Evolutionary conservation across 2,329 filamentous ascomycete genomes (phyloP), one percentile per base, ranked within the genome.

Genomic region (Golovinomyces cichoracearum): DNA sequence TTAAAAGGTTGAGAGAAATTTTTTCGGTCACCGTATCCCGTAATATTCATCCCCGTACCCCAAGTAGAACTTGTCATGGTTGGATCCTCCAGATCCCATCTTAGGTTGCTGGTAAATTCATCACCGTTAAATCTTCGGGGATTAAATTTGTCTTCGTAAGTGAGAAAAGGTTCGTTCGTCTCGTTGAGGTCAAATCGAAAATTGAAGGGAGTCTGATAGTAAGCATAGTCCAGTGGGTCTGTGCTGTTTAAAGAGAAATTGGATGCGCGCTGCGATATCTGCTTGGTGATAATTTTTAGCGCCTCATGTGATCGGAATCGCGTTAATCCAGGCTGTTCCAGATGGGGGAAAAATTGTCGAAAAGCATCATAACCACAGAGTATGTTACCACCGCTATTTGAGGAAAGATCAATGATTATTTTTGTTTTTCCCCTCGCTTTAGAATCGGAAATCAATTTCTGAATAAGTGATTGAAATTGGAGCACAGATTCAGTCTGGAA

Each of bases 361-460:
- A 76, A 76, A 0, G 69, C 54, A 46, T 70, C 66, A 47, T 66
- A 68, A 1, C 66, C 69, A 2, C 64, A 62, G 13, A 63, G 53
- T 12, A 73, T 56, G 40, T 60, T 58, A 1, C 78, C 77, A 29
- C 77, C 78, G 0, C 64, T 65, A 53, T 82, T 83, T 2, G 63
- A 66, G 23, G 52, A 67, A 6, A 81, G 56, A 51, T 82, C 78
- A 49, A 82, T 70, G 31, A 81, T 65, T 2, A 82, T 63, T 57
- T 72, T 75, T 1, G 64, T 71, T 57, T 74, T 75, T 1, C 66
- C 65, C 0, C 63, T 62, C 2, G 58, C 53, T 48, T 65, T 65
- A 13, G 66, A 66, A 37, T 63, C 60, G 0, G 63, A 58, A n/a
- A 76, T 62, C 51, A 75, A 63, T 1, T 59, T 53, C 44, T 57